Base-by-base conservation (phyloP, 2,329 filamentous ascomycete species). In the Colletotrichum sp. region DNA sequence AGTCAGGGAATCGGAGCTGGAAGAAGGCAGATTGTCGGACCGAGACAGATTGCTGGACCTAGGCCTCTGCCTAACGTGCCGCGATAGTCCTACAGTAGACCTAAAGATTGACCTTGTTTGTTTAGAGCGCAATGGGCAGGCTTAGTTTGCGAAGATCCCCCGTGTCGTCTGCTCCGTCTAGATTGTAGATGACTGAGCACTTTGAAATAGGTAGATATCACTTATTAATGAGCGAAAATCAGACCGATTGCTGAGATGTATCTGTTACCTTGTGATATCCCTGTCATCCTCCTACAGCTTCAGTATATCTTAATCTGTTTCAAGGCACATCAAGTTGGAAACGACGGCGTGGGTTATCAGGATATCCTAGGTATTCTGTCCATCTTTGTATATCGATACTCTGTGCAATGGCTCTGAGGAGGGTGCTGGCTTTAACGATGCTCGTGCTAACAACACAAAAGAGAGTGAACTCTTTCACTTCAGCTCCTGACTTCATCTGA, bases 21-120 rank as follows among this genome's bases (percentile, higher is more conserved):
- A 0, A 88, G 93, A 82, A 90, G 95, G 82, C 94, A 95, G 86
- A 96, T 96, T 83, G 92, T 95, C n/a, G 95, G 95, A 13, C 94
- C 94, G 1, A 88, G 95, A 82, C 94, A 95, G 86, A 96, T 96
- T 83, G 92, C 95, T 18, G 95, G 95, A 13, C 94, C 94, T 1
- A 88, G 94, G 81, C 93, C 94, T 64, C 87, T 93, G 79, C 92
- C 92, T 24, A 77, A 77, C 24, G 24, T 52, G 12, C 73, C 73
- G 21, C 73, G 73, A 6, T 76, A 39, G 67, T n/a, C 15, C 21
- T 67, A 24, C 18, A 67, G 32, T 21, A 15, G 15, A 15, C 36
- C 55, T 12, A 32, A 64, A 30, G 30, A 55, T 12, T 3, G 59
- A 39, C 57, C 13, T 67, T 57, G 13, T 44, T 67, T 62, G 36